phyloP scores from a whole-genome alignment of 1,139 yeast genomes.

The Yamadazyma siamensis region DNA sequence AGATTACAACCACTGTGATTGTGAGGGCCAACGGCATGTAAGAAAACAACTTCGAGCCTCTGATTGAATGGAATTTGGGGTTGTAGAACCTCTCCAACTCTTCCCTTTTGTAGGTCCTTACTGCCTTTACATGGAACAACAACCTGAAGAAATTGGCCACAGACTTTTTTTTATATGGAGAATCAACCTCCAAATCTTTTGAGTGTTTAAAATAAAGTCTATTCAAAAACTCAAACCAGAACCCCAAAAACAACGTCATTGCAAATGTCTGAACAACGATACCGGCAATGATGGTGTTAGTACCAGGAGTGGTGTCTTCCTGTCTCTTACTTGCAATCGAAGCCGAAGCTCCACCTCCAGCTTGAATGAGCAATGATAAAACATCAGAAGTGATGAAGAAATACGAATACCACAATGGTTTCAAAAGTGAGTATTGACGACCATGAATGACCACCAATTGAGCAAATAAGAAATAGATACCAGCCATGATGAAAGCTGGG shows the following conservation, averaged over 20 bases:
- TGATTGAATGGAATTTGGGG: conserved; percentile 37
- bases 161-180: conserved; percentile 23
- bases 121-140: conserved; percentile 24
- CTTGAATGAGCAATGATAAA: conserved; percentile 70
- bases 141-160: conserved; percentile 26
- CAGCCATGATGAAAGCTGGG: conserved; percentile 90
- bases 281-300: conserved; percentile 80
- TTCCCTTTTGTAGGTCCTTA: conserved; percentile 18
- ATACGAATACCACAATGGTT: conserved; percentile 74
- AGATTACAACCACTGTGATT: conserved; percentile 54
- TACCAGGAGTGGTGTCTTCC: conserved; percentile 48
- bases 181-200: conserved; percentile 13
- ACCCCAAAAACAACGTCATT: conserved; percentile 58
- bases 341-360: conserved; percentile 73
- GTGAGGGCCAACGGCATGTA: conserved; percentile 53
- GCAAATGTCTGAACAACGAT: conserved; percentile 74
- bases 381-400: conserved; percentile 67
- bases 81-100: conserved; percentile 34
- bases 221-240: conserved; percentile 54
- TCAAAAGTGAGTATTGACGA: conserved; percentile 52
- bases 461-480: conserved; percentile 74
- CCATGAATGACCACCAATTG: conserved; percentile 73
- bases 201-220: conserved; percentile 38
- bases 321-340: conserved; percentile 47
- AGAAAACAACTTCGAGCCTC: conserved; percentile 36